Percentiles rank a stretch among this genome's conserved stretches.
These are phyloP conservation scores for Suillus spraguei DNA, from an alignment of 768 basidiomycete species.

Conservation along the genomic window DNA sequence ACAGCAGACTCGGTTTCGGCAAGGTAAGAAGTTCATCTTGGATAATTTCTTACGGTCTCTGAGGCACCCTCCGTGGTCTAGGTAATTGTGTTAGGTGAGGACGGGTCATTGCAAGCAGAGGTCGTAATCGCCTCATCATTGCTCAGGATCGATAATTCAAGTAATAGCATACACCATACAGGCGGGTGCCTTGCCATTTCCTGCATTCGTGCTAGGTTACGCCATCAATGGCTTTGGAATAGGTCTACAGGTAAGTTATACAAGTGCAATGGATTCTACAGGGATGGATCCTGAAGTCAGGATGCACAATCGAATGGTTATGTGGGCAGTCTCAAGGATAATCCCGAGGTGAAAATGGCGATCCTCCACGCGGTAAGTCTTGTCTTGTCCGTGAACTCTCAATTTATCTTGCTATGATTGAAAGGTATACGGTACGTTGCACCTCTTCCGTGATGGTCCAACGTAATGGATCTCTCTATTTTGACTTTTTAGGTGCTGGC, in stretches of 20 bases:
- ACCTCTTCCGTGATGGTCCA: not conserved
- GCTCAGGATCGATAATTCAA: constrained; percentile 31
- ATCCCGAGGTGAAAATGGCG: constrained; percentile 43
- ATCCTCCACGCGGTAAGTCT: constrained; percentile 41
- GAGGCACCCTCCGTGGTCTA: constrained; percentile 1
- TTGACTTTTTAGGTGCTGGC: constrained; percentile 39
- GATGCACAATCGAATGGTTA: constrained; percentile 53
- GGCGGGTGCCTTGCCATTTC: constrained; percentile 47
- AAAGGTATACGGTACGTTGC: constrained; percentile 5
- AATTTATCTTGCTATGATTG: not conserved
- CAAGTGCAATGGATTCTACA: not conserved
- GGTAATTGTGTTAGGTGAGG: constrained; percentile 32
- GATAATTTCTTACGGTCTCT: not conserved
- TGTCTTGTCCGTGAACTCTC: not conserved
- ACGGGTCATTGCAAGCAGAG: not conserved
- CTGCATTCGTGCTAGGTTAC: constrained; percentile 44
- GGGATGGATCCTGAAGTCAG: constrained; percentile 20
- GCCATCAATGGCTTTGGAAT: constrained; percentile 46
- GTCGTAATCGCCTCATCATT: not conserved
- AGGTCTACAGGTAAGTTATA: constrained; percentile 44
- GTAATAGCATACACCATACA: constrained; percentile 37
- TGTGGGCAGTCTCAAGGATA: constrained; percentile 41
- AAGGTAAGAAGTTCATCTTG: constrained; percentile 24
- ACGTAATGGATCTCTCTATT: not conserved
- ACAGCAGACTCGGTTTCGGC: constrained; percentile 36